These are phyloP conservation scores for Quercus berberidifolia DNA, from an alignment of 306 rosid genomes.

Conservation along the genomic window DNA sequence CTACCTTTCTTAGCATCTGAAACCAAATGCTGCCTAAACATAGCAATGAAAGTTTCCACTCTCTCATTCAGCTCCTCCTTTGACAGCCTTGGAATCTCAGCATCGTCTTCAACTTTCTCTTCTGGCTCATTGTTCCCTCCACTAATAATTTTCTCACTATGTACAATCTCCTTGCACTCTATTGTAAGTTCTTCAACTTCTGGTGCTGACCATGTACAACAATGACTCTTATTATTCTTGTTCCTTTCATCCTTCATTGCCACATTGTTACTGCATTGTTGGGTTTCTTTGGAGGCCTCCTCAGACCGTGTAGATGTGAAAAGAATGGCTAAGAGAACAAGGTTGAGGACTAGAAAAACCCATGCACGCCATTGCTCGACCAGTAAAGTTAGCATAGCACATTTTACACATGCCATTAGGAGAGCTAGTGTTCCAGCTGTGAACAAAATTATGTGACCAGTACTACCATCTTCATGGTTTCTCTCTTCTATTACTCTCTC, in stretches of 20 bases:
- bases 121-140: slow-evolving; percentile 16
- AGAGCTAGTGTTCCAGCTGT: slow-evolving; percentile 57
- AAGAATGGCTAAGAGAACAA: slow-evolving; percentile 69
- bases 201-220: slow-evolving; percentile 13
- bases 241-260: slow-evolving; percentile 25
- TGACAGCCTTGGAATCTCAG: slow-evolving; percentile 41
- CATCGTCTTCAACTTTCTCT: slow-evolving; percentile 18
- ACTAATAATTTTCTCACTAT: slow-evolving; percentile 5
- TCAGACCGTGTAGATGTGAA: slow-evolving; percentile 56
- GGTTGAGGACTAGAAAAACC: slow-evolving; percentile 75
- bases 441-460: slow-evolving; percentile 40
- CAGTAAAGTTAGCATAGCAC: slow-evolving; percentile 37
- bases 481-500: slow-evolving; percentile 45
- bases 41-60: slow-evolving; percentile 91
- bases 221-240: slow-evolving; percentile 7
- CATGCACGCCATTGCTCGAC: slow-evolving; percentile 83
- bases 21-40: slow-evolving; percentile 83
- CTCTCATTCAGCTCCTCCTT: slow-evolving; percentile 89
- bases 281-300: background rate
- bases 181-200: slow-evolving; percentile 28
- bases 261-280: slow-evolving; percentile 13
- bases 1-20: slow-evolving; percentile 56
- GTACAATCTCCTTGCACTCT: slow-evolving; percentile 21
- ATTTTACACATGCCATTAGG: slow-evolving; percentile 66
- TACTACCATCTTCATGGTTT: slow-evolving; percentile 47